A percentile compares a stretch with the other conserved stretches of the same genome.
These are phyloP conservation scores for Trichosanthes truncata DNA, from an alignment of 306 rosid genomes.

Conservation along the genomic window DNA sequence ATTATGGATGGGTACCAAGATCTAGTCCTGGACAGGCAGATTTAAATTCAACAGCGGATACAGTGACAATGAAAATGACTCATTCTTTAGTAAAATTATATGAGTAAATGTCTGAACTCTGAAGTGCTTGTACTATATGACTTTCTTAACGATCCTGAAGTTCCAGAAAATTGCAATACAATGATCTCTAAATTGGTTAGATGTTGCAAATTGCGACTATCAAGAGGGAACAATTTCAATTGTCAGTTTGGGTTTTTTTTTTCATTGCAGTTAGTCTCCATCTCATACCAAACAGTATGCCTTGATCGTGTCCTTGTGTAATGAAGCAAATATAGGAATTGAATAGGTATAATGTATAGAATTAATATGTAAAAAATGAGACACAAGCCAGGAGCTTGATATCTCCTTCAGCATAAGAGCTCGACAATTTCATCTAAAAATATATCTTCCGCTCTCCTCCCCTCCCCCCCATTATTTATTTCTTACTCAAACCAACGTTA, in stretches of 20 bases:
- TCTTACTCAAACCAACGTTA: background rate
- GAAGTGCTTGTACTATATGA: background rate
- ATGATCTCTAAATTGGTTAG: background rate
- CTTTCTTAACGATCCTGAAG: background rate
- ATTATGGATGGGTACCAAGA: background rate
- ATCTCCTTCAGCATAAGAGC: background rate
- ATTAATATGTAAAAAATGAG: background rate
- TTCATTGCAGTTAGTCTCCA: background rate
- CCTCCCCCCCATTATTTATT: background rate
- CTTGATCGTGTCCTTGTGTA: background rate
- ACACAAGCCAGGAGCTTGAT: background rate
- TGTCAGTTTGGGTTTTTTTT: background rate
- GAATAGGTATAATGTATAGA: background rate
- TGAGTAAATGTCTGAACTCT: background rate
- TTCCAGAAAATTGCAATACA: background rate
- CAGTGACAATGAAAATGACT: background rate
- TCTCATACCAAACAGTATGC: background rate
- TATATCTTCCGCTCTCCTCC: background rate
- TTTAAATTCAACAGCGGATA: background rate
- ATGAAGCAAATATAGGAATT: background rate
- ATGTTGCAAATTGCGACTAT: too few relatives aligned
- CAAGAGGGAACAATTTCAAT: background rate
- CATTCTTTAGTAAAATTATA: background rate
- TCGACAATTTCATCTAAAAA: background rate
- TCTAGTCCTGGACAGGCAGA: background rate